These are phyloP conservation scores for Neurospora sp. DNA, from an alignment of 495 filamentous ascomycete species.

Conservation along the genomic window DNA sequence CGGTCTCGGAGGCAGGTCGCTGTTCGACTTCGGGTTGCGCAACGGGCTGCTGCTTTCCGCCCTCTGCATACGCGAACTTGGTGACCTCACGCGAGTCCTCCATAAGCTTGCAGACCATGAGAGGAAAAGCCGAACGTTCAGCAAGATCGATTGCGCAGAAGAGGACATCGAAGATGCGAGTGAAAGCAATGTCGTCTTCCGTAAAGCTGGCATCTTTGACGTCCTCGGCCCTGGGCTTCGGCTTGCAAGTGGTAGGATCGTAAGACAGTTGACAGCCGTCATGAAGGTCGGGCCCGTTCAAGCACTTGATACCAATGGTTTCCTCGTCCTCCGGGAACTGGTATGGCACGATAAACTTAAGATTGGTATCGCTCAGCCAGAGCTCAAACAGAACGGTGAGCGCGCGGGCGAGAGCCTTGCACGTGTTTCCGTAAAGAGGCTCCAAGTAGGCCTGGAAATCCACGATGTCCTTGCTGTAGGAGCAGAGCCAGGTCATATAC, in stretches of 20 bases:
- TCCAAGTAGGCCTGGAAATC: slow-evolving; percentile 30
- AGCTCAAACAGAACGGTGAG: slow-evolving; percentile 25
- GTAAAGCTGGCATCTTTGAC: slow-evolving; percentile 1
- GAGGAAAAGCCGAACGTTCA: slow-evolving; percentile 12
- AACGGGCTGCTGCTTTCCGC: slow-evolving; percentile 7
- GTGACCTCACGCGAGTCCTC: slow-evolving; percentile 7
- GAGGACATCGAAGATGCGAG: slow-evolving; percentile 13
- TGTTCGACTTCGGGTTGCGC: neutral
- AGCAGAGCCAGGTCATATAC: slow-evolving; percentile 36
- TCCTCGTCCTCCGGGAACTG: slow-evolving; percentile 32
- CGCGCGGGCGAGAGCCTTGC: slow-evolving; percentile 24
- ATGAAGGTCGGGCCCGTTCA: slow-evolving; percentile 22
- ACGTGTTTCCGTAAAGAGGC: slow-evolving; percentile 30
- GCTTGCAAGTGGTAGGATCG: slow-evolving; percentile 12
- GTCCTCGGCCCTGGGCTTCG: slow-evolving; percentile 20
- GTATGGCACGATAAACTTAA: slow-evolving; percentile 22
- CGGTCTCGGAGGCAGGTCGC: neutral
- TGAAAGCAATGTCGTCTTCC: slow-evolving; percentile 12
- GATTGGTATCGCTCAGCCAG: slow-evolving; percentile 10
- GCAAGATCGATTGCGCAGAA: slow-evolving; percentile 17
- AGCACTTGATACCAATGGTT: slow-evolving; percentile 29
- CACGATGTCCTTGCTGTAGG: slow-evolving; percentile 24
- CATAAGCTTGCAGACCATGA: slow-evolving; percentile 2
- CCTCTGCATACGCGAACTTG: slow-evolving; percentile 14
- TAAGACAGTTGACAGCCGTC: slow-evolving; percentile 21